A percentile compares a stretch with the other conserved stretches of the same genome.
phyloP scores from a whole-genome alignment of 2,329 filamentous ascomycete species.

The Onygenales sp. region DNA sequence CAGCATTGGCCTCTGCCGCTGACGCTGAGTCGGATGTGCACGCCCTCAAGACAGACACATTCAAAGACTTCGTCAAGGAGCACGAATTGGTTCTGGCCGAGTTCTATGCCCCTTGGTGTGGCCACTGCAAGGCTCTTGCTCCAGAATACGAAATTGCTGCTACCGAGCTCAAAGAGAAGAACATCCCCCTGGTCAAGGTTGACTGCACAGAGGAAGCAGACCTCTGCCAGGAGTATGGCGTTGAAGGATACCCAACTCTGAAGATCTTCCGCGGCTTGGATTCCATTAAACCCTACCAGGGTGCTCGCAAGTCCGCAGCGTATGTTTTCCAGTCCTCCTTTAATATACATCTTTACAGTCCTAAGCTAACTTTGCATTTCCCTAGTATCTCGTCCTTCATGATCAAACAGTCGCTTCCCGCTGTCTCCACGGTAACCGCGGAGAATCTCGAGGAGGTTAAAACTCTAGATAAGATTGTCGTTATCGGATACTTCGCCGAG shows the following conservation, averaged over 20 bases:
- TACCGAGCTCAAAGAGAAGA: constrained; percentile 39
- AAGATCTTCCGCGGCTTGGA: constrained; percentile 96
- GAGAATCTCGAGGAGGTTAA: constrained; percentile 92
- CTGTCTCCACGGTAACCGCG: constrained; percentile 72
- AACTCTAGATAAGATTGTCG: constrained; percentile 90
- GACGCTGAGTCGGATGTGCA: constrained; percentile 61
- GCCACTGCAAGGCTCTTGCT: constrained; percentile 95
- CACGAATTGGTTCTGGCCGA: constrained; percentile 89
- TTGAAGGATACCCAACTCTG: constrained; percentile 96
- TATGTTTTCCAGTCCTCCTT: constrained; percentile 25
- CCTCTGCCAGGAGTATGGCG: constrained; percentile 79
- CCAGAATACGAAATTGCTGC: constrained; percentile 43
- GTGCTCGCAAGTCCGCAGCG: constrained; percentile 77
- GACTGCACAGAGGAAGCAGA: constrained; percentile 94
- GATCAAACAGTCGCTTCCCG: constrained; percentile 93
- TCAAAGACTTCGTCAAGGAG: constrained; percentile 73
- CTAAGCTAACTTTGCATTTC: constrained; percentile 15
- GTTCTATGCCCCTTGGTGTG: constrained; percentile 96
- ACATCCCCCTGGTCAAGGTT: constrained; percentile 40
- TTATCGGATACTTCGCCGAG: constrained; percentile 76
- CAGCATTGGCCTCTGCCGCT: constrained; percentile 25
- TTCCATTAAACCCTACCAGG: constrained; percentile 71
- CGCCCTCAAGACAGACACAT: constrained; percentile 76
- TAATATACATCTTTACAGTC: not conserved
- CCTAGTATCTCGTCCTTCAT: constrained; percentile 69